These are phyloP conservation scores for Spatholobus suberectus DNA, from an alignment of 306 rosid species.

Conservation along the genomic window DNA sequence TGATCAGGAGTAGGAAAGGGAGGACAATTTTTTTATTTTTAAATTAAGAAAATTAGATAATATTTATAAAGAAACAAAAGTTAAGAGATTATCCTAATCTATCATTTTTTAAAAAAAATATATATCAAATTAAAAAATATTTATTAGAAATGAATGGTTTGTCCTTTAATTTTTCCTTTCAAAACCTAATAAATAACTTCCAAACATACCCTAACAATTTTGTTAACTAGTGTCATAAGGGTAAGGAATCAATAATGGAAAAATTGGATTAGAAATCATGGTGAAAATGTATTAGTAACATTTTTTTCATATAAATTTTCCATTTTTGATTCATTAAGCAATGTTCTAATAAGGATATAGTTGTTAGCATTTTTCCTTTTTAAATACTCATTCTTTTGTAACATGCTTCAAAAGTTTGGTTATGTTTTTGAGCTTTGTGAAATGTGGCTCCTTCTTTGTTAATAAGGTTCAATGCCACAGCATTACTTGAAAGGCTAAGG, in stretches of 20 bases:
- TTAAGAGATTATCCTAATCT: background rate
- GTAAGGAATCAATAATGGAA: background rate
- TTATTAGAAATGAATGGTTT: background rate
- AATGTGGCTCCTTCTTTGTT: slow-evolving; percentile 52
- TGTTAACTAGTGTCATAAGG: background rate
- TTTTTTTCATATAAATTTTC: background rate
- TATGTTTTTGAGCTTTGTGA: slow-evolving; percentile 54
- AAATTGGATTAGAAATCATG: background rate
- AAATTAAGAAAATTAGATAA: background rate
- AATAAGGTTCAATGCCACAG: slow-evolving; percentile 81
- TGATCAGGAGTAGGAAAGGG: background rate
- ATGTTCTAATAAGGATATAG: background rate
- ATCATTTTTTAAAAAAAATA: too few relatives aligned
- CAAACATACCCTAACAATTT: background rate
- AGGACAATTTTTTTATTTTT: background rate
- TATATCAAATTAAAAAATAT: background rate
- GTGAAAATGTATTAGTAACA: background rate
- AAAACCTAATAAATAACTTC: background rate
- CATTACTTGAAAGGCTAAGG: slow-evolving; percentile 74
- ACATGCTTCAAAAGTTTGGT: background rate
- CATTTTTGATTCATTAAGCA: background rate
- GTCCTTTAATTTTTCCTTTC: background rate
- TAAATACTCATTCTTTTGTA: background rate
- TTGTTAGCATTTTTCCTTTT: background rate
- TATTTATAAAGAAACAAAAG: background rate